A percentile compares a stretch with the other conserved stretches of the same genome.
These are phyloP conservation scores for Stemphylium beticola DNA, from an alignment of 2,329 filamentous ascomycete species.

Conservation along the genomic window DNA sequence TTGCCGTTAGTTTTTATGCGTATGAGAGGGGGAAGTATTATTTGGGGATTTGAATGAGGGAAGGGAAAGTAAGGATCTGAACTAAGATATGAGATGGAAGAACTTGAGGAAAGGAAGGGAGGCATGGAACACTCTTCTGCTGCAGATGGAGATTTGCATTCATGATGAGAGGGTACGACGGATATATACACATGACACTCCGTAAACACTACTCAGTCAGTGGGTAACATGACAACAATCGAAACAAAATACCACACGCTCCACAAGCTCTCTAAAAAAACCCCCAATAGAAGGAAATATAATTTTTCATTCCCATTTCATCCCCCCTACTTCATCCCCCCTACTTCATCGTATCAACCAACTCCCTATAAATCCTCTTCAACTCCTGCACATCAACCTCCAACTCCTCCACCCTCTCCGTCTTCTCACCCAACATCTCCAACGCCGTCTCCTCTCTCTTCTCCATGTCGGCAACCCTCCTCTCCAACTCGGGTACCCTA, in stretches of 20 bases:
- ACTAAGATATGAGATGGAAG: not conserved
- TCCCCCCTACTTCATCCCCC: no score
- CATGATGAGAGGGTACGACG: not conserved
- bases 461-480: conserved; percentile 71
- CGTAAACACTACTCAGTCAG: not conserved
- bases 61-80: no score
- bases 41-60: conserved; percentile 53
- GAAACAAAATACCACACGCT: no score
- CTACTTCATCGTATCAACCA: conserved; percentile 49
- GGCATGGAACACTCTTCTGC: not conserved
- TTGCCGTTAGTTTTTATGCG: conserved; percentile 72
- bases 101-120: not conserved
- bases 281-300: no score
- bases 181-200: not conserved
- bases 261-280: no score
- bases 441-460: conserved; percentile 86
- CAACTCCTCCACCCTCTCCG: conserved; percentile 90
- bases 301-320: no score
- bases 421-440: conserved; percentile 96
- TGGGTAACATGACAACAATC: not conserved
- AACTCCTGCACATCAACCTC: conserved; percentile 87
- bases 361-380: conserved; percentile 93
- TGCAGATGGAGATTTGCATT: not conserved
- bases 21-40: conserved; percentile 69
- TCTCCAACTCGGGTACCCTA: conserved; percentile 69